phyloP scores from a whole-genome alignment of 495 filamentous ascomycete species.

The Pseudomonodictys pantanalensis region DNA sequence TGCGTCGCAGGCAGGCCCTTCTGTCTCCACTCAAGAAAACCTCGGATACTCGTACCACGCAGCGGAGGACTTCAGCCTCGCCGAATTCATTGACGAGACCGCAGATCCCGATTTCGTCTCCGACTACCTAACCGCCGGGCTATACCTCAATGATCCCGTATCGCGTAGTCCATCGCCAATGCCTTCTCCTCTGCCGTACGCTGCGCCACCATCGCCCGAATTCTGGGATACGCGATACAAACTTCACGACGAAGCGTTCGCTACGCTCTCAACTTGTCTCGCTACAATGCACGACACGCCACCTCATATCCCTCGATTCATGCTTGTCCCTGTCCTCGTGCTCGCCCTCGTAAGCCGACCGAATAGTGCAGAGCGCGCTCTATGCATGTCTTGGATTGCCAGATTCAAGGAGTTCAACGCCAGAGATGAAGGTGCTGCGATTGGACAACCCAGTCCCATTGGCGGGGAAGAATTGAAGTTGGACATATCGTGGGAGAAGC shows the following conservation, averaged over 20 bases:
- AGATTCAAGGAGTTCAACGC: slow-evolving; percentile 15
- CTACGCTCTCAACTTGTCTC: background rate
- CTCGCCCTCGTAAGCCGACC: slow-evolving; percentile 13
- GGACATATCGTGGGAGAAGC: slow-evolving; percentile 16
- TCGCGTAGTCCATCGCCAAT: slow-evolving; percentile 19
- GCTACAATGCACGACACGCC: background rate
- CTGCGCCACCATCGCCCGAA: background rate
- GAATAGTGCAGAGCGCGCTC: slow-evolving; percentile 5
- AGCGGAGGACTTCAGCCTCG: background rate
- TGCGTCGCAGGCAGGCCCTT: background rate
- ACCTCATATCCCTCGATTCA: slow-evolving; percentile 1
- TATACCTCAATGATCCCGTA: background rate
- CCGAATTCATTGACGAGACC: background rate
- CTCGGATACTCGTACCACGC: slow-evolving; percentile 1
- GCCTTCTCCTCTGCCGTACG: background rate
- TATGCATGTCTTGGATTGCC: slow-evolving; percentile 9
- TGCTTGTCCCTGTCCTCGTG: slow-evolving; percentile 12
- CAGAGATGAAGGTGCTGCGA: background rate
- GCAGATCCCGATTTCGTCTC: background rate
- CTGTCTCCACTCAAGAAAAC: background rate
- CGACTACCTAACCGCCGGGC: slow-evolving; percentile 3
- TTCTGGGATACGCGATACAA: slow-evolving; percentile 21
- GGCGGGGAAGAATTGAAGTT: slow-evolving; percentile 9
- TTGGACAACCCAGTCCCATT: background rate
- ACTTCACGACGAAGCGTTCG: slow-evolving; percentile 22